Evolutionary conservation across 75 land plant species (phyloP).

Genomic region (Pinus tabuliformis): DNA sequence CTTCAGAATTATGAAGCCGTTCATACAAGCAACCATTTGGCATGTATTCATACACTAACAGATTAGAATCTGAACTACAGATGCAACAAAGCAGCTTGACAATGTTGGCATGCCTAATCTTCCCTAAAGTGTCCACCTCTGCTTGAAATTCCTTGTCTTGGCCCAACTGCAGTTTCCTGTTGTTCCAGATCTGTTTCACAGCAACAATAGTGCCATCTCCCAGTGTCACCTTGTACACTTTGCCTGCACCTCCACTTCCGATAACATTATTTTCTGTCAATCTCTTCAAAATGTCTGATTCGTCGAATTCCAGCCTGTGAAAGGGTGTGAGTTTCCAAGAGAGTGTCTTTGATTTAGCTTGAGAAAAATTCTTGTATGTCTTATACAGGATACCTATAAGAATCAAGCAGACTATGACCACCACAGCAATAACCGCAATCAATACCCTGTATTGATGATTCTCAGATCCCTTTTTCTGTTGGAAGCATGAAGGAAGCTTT

Average conservation of each 20-base stretch:
- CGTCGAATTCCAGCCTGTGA: slow-evolving; percentile 65
- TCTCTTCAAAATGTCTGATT: slow-evolving; percentile 33
- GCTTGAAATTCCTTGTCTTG: slow-evolving; percentile 46
- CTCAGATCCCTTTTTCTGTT: background rate
- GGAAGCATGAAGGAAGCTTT: background rate
- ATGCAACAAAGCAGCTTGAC: slow-evolving; percentile 83
- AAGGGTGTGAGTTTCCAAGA: slow-evolving; percentile 85
- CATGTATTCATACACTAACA: slow-evolving; percentile 81
- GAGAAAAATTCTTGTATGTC: slow-evolving; percentile 4
- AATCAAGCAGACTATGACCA: slow-evolving; percentile 2
- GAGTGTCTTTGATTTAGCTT: background rate
- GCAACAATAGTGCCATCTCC: slow-evolving; percentile 62
- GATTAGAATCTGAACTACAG: slow-evolving; percentile 40
- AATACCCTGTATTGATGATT: background rate
- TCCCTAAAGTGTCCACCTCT: slow-evolving; percentile 65
- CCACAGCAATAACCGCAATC: slow-evolving; percentile 6
- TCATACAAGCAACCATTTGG: slow-evolving; percentile 70
- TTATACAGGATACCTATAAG: background rate
- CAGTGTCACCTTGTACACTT: slow-evolving; percentile 55
- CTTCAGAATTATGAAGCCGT: slow-evolving; percentile 45
- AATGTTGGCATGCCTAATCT: slow-evolving; percentile 70
- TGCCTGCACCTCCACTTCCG: slow-evolving; percentile 74
- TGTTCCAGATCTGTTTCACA: slow-evolving; percentile 39
- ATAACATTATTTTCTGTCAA: slow-evolving; percentile 57
- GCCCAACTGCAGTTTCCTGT: background rate